Percentiles rank a stretch among this genome's conserved stretches.
Evolutionary conservation across 768 basidiomycete species (phyloP).

Genomic region (Pleurotus platypus): DNA sequence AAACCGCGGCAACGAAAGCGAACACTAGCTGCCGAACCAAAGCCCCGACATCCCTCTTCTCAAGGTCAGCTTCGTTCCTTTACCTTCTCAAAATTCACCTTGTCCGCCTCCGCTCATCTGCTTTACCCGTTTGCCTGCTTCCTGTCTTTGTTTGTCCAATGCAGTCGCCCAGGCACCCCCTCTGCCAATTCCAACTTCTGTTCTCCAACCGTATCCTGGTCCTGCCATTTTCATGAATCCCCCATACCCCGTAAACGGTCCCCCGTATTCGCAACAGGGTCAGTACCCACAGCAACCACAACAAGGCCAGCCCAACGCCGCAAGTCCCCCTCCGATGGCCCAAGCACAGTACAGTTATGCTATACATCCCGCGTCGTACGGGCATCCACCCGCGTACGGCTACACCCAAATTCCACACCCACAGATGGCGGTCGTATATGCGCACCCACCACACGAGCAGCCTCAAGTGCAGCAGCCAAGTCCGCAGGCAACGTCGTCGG

Average conservation of each 20-base stretch:
- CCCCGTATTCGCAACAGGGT: constrained; percentile 31
- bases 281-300: constrained; percentile 23
- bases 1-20: constrained; percentile 53
- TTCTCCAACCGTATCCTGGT: constrained; percentile 53
- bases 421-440: constrained; percentile 10
- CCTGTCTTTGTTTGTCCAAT: background rate
- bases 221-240: constrained; percentile 69
- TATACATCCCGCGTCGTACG: constrained; percentile 2
- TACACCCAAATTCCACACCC: constrained; percentile 12
- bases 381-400: background rate
- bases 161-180: constrained; percentile 3
- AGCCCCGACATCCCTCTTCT: background rate
- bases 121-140: background rate
- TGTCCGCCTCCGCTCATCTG: constrained; percentile 13
- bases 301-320: constrained; percentile 10
- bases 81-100: constrained; percentile 15
- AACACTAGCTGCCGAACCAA: constrained; percentile 10
- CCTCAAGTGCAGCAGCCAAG: constrained; percentile 22
- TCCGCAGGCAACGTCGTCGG: constrained; percentile 29
- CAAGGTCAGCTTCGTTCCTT: constrained; percentile 11
- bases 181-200: constrained; percentile 20
- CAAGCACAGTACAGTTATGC: constrained; percentile 3
- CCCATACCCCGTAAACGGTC: constrained; percentile 59
- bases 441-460: constrained; percentile 1
- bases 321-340: background rate